These are phyloP conservation scores for Geotrichum restrictum DNA, from an alignment of 1,139 yeast species.

Conservation along the genomic window DNA sequence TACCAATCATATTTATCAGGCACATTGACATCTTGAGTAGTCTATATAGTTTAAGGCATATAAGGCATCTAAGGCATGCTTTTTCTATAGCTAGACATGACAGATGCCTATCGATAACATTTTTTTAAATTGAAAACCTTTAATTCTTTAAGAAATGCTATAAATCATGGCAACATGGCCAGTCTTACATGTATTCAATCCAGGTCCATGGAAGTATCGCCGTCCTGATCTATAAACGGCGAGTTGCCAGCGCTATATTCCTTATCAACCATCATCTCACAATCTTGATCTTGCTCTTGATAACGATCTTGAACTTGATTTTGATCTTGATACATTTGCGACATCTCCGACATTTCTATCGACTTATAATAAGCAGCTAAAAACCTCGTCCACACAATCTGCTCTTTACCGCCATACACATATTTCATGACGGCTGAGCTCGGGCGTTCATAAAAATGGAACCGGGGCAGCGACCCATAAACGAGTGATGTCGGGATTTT, in stretches of 20 bases:
- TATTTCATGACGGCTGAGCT: conserved; percentile 9
- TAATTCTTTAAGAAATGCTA: too few relatives aligned
- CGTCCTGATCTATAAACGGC: not conserved
- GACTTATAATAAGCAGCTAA: not conserved
- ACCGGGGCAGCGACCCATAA: conserved; percentile 1
- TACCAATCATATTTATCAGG: too few relatives aligned
- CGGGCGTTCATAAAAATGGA: conserved; percentile 14
- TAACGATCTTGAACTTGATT: not conserved
- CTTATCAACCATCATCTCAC: not conserved
- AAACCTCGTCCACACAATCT: conserved; percentile 11
- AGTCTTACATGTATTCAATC: not conserved
- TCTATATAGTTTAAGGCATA: too few relatives aligned
- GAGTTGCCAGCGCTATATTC: not conserved
- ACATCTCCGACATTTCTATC: too few relatives aligned
- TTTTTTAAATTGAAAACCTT: too few relatives aligned
- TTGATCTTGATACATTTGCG: too few relatives aligned
- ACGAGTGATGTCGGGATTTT: not conserved
- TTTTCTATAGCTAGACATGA: too few relatives aligned
- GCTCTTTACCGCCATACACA: conserved; percentile 2
- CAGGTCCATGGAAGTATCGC: not conserved
- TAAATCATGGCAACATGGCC: too few relatives aligned
- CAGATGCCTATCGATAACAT: too few relatives aligned
- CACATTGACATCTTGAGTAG: too few relatives aligned
- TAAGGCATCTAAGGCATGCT: too few relatives aligned
- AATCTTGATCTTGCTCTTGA: not conserved